phyloP scores from a whole-genome alignment of 176 grass and related monocot genomes.

The Typha latifolia region DNA sequence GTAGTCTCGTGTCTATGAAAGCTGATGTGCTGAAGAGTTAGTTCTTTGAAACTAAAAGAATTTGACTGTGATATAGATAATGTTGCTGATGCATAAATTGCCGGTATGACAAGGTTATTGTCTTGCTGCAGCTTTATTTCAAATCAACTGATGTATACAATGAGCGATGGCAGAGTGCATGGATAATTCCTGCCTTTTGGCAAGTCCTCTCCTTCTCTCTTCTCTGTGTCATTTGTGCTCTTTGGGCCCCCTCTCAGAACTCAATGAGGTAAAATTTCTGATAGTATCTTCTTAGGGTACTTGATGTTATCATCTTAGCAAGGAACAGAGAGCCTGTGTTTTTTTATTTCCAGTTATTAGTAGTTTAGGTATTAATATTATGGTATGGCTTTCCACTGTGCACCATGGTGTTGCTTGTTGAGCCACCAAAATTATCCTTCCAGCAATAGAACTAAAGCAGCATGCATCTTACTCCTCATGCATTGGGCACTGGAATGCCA shows the following conservation, averaged over 20 bases:
- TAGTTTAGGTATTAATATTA: no score
- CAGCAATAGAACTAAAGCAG: no score
- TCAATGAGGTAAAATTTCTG: conserved; percentile 57
- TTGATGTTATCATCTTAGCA: no score
- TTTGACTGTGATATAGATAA: not conserved
- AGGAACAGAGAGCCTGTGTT: no score
- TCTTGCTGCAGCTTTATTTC: conserved; percentile 75
- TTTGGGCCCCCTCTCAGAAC: conserved; percentile 94
- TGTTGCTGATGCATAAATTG: not conserved
- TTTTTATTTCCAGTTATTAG: no score
- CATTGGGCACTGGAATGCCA: no score
- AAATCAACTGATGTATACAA: conserved; percentile 95
- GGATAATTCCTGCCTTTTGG: conserved; percentile 99
- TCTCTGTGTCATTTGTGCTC: conserved; percentile 79
- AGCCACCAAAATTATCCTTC: no score
- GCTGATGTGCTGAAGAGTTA: not conserved
- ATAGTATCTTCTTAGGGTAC: conserved; percentile 1
- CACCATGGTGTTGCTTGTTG: no score
- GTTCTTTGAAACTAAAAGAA: not conserved
- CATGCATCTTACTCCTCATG: no score
- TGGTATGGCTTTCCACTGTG: no score
- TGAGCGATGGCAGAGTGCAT: conserved; percentile 86
- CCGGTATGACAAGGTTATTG: not conserved
- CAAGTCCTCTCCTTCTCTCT: conserved; percentile 90
- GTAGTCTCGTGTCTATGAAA: not conserved